A percentile compares a stretch with the other conserved stretches of the same genome.
Conservation (phyloP, 441 rosid genomes). For the Eutrema salsugineum region DNA sequence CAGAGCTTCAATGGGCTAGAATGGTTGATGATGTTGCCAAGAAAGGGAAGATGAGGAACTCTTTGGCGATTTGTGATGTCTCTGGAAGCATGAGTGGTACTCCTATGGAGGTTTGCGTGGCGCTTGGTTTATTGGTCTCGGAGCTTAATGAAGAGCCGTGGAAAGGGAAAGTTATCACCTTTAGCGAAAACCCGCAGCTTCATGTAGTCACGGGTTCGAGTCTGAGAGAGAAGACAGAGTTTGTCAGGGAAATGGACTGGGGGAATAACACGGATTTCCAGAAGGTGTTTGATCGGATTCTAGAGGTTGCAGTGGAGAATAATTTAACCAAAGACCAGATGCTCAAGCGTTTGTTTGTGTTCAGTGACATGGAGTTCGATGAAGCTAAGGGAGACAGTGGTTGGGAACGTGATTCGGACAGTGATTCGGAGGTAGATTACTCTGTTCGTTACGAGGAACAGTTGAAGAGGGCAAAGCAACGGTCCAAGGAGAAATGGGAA, state of each 20-base stretch:
- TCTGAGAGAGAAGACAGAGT: slow-evolving; percentile 34
- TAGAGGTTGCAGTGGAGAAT: slow-evolving; percentile 34
- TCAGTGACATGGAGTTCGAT: slow-evolving; percentile 56
- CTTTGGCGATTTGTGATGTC: slow-evolving; percentile 44
- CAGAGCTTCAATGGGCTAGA: slow-evolving; percentile 64
- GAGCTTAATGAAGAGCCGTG: slow-evolving; percentile 46
- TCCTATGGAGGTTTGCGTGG: slow-evolving; percentile 48
- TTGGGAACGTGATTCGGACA: neutral
- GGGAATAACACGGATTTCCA: slow-evolving; percentile 42
- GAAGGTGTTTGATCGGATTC: slow-evolving; percentile 44
- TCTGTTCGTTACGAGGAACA: neutral
- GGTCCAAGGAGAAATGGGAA: slow-evolving; percentile 34
- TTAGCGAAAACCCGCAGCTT: slow-evolving; percentile 39
- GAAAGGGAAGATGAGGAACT: slow-evolving; percentile 42
- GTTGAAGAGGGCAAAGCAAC: neutral
- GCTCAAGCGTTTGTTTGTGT: slow-evolving; percentile 45
- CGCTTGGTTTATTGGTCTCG: slow-evolving; percentile 36
- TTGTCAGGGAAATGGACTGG: slow-evolving; percentile 33
- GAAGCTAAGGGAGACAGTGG: neutral
- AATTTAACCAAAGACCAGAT: slow-evolving; percentile 34
- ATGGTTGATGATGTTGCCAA: slow-evolving; percentile 51
- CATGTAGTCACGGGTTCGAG: slow-evolving; percentile 34
- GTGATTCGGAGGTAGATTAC: neutral
- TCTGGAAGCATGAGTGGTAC: slow-evolving; percentile 36
- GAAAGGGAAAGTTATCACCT: slow-evolving; percentile 53